These are phyloP conservation scores for Amauroascus niger DNA, from an alignment of 2,329 filamentous ascomycete genomes.

Conservation along the genomic window DNA sequence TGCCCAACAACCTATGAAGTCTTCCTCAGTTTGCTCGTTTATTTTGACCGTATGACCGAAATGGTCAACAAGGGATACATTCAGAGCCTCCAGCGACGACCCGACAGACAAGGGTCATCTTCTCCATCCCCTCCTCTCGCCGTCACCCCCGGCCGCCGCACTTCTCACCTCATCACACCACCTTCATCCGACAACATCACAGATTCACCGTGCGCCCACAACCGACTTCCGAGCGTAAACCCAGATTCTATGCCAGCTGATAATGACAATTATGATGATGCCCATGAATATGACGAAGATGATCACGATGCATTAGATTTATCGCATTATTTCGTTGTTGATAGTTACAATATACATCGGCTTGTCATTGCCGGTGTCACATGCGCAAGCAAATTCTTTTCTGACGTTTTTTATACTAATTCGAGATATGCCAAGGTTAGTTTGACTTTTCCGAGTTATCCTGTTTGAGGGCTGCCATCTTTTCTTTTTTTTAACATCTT, in stretches of 20 bases:
- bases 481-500: background rate
- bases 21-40: conserved; percentile 86
- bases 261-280: background rate
- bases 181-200: conserved; percentile 15
- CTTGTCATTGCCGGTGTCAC: conserved; percentile 95
- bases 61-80: conserved; percentile 63
- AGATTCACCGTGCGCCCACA: background rate
- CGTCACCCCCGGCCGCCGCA: conserved; percentile 17
- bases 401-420: conserved; percentile 97
- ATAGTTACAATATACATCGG: conserved; percentile 97
- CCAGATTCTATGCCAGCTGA: background rate
- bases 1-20: conserved; percentile 98
- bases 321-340: conserved; percentile 79
- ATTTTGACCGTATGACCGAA: conserved; percentile 98
- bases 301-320: conserved; percentile 31
- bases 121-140: conserved; percentile 19
- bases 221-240: background rate
- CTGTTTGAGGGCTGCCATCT: no score
- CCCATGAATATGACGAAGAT: conserved; percentile 6
- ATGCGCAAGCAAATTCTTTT: conserved; percentile 99
- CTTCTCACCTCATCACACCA: conserved; percentile 18
- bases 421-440: conserved; percentile 95
- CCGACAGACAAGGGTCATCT: conserved; percentile 15
- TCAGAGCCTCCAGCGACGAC: conserved; percentile 16
- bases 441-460: conserved; percentile 15